phyloP scores from a whole-genome alignment of 2,329 filamentous ascomycete species.

The Lachnellula occidentalis region DNA sequence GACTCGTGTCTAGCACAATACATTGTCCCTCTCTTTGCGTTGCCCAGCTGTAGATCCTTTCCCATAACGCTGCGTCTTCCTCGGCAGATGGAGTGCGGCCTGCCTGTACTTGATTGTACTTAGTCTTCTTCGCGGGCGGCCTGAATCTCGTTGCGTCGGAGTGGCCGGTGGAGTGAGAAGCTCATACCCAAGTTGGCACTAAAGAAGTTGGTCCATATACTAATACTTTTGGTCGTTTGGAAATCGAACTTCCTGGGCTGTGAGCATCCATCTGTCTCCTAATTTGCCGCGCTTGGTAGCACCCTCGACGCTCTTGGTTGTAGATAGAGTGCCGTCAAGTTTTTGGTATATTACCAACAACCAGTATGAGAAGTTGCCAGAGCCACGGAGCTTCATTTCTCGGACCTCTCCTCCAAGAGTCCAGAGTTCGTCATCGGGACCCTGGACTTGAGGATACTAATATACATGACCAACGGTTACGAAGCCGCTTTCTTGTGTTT shows the following conservation, averaged over 20 bases:
- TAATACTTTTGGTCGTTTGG: conserved; percentile 2
- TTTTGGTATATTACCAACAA: conserved; percentile 21
- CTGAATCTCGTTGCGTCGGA: not conserved
- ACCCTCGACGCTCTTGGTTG: conserved; percentile 10
- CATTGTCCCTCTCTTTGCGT: not conserved
- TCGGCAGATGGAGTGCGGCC: not conserved
- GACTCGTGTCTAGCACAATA: not conserved
- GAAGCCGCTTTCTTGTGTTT: conserved; percentile 13
- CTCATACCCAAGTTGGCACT: not conserved
- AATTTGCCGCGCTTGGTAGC: conserved; percentile 8
- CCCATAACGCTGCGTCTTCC: not conserved
- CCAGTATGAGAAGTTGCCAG: conserved; percentile 8
- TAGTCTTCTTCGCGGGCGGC: not conserved
- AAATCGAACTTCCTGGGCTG: not conserved
- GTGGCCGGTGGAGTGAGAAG: not conserved
- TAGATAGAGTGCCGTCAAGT: conserved; percentile 10
- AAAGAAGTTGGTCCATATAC: not conserved
- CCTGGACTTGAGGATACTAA: conserved; percentile 19
- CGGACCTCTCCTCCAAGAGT: conserved; percentile 17
- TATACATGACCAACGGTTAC: conserved; percentile 20
- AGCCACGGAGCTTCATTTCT: conserved; percentile 12
- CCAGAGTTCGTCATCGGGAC: conserved; percentile 18
- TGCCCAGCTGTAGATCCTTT: not conserved
- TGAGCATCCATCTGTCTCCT: conserved; percentile 2
- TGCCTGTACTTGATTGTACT: not conserved